Evolutionary conservation across 192 early-diverging fungal species (phyloP), one percentile per base, ranked within the genome.

Genomic region (Mortierella hygrophila): DNA sequence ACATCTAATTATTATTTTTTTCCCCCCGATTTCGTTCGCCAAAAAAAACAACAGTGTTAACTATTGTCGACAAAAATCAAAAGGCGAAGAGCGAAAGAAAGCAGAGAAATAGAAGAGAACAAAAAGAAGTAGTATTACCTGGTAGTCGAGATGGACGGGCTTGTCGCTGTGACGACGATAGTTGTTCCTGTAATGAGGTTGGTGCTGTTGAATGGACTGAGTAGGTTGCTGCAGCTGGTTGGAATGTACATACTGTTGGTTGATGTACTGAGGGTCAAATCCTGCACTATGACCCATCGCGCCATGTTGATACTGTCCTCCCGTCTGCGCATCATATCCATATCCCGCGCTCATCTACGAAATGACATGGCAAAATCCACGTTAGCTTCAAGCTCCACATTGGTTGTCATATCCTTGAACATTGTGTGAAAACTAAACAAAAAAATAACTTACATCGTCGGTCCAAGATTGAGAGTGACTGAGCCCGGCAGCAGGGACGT

Each of bases 1-100:
- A 88, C 49, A 80, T 83, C 93, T 95, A 60, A 35, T 35, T n/a
- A n/a, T n/a, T n/a, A n/a, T n/a, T n/a, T n/a, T 35, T 35, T 35
- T 1, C 35, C 35, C 35, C 35, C 35, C 35, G 5, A 18, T 20
- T 52, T 20, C 18, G 16, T 6, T 18, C 5, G 21, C 15, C 0
- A 52, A 52, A 52, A 1, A 2, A 2, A 52, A 1, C 6, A 52
- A 52, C 18, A 5, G 18, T 18, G 49, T 32, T 68, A 35, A 26
- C 23, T 21, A 38, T 11, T 21, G n/a, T 21, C 11, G 16, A 37
- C 8, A 40, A 29, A 32, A 21, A 57, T 13, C 44, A 18, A 20
- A 4, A 5, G 3, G 18, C 2, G 18, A 52, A 3, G 18, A 21
- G 5, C 4, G 49, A 52, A 21, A 0, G 4, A 16, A 18, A 18